Percentiles rank a stretch among this genome's conserved stretches.
Evolutionary conservation across 306 rosid species (phyloP).

Genomic region (Pyrus communis): DNA sequence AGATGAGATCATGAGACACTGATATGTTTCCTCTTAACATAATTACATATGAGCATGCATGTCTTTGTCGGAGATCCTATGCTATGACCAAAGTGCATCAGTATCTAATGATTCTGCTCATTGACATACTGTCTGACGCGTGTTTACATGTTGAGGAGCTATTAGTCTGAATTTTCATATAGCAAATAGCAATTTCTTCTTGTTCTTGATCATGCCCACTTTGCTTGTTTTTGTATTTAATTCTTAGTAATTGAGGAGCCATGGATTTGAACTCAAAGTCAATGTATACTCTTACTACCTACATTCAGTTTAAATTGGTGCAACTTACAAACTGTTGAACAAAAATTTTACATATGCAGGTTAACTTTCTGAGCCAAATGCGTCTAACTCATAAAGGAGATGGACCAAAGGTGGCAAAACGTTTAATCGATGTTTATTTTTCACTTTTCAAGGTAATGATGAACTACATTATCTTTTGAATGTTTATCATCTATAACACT

Average conservation of each 20-base stretch:
- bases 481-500: background rate
- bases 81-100: background rate
- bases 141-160: background rate
- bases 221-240: background rate
- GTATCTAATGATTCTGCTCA: background rate
- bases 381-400: constrained; percentile 72
- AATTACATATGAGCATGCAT: background rate
- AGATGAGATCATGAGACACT: background rate
- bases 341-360: constrained; percentile 35
- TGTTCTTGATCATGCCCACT: background rate
- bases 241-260: background rate
- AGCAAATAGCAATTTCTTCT: background rate
- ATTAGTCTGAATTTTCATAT: background rate
- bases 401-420: constrained; percentile 95
- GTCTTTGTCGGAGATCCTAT: background rate
- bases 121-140: background rate
- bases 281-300: background rate
- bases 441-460: constrained; percentile 83
- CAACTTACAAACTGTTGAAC: constrained; percentile 1
- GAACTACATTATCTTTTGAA: constrained; percentile 1
- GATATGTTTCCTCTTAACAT: background rate
- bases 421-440: constrained; percentile 79
- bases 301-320: constrained; percentile 7
- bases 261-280: background rate
- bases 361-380: constrained; percentile 88